Evolutionary conservation across 2,329 filamentous ascomycete genomes (phyloP).

Genomic region (Fusarium pilosicola): DNA sequence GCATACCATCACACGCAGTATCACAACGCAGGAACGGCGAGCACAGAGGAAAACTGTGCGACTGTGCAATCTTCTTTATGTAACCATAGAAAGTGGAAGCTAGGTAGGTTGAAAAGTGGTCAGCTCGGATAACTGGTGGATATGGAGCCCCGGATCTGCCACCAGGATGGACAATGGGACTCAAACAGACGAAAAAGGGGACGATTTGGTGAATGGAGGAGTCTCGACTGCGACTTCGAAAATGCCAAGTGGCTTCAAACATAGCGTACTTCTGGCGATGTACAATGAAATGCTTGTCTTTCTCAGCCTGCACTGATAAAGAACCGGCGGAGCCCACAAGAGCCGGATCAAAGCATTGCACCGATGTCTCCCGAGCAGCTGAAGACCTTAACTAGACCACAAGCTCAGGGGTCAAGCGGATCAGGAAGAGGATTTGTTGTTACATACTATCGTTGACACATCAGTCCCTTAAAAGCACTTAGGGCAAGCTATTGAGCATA

Average conservation of each 20-base stretch:
- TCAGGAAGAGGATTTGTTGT: not conserved
- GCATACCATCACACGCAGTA: conserved; percentile 8
- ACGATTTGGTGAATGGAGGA: not conserved
- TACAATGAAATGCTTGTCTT: conserved; percentile 12
- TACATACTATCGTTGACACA: not conserved
- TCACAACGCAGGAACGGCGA: conserved; percentile 24
- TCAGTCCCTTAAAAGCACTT: not conserved
- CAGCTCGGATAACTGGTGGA: conserved; percentile 32
- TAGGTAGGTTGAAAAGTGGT: conserved; percentile 17
- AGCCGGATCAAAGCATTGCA: conserved; percentile 17
- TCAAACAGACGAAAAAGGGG: conserved; percentile 3
- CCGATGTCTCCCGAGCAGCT: conserved; percentile 17
- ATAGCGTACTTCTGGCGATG: not conserved
- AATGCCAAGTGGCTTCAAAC: conserved; percentile 1
- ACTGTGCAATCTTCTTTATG: conserved; percentile 15
- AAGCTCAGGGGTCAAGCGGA: conserved; percentile 8
- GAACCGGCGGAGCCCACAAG: conserved; percentile 11
- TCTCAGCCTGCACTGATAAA: conserved; percentile 14
- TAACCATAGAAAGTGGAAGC: not conserved
- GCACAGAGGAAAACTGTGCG: conserved; percentile 18
- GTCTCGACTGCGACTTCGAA: not conserved
- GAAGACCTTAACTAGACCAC: conserved; percentile 10
- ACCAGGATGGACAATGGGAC: conserved; percentile 19
- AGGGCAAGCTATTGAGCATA: not conserved
- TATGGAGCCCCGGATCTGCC: conserved; percentile 41